Evolutionary conservation across 2,329 filamentous ascomycete genomes (phyloP), one percentile per base, ranked within the genome.

Genomic region (Fusarium graminum): DNA sequence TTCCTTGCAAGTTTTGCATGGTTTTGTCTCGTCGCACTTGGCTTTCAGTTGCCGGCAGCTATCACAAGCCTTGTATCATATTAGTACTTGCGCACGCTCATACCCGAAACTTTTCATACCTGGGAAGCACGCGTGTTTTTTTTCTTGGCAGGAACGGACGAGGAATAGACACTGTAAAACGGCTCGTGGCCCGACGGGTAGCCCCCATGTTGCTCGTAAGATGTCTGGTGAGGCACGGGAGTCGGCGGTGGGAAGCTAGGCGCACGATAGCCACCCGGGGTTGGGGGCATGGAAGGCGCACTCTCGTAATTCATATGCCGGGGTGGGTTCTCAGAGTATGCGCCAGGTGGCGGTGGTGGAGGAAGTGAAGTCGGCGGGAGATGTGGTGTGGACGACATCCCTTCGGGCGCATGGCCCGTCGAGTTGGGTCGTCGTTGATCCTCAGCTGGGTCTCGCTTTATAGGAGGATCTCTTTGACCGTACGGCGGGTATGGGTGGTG

Each of bases 11-110:
- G 90, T 92, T 74, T 93, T 94, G 72, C 91, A 90, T 3, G 91
- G 93, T 68, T 91, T 89, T 12, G 89, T 89, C 81, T 97, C 93
- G 72, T 97, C 93, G 76, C 93, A 97, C 79, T 97, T 97, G 14
- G 93, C 93, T 78, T 97, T 97, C 38, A 94, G 85, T 62, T 91
- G 86, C 59, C 93, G 89, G 78, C 93, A 97, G 77, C 90, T 92
- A 74, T 97, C 93, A 78, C 95, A 99, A 36, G 95, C 95, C 90
- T 97, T 71, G 26, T 41, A 17, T 43, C n/a, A 16, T 17, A 58
- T 74, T 60, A 72, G 63, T 32, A 29, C 17, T 44, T 41, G 14
- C 38, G 52, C 43, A 10, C 17, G 30, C 29, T 17, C 22, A 28
- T 22, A 22, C 17, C 19, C 28, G 10, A 11, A 6, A 29, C 13